Evolutionary conservation across 2,329 filamentous ascomycete genomes (phyloP), one percentile per base, ranked within the genome.

Genomic region (Colletotrichum costaricense): DNA sequence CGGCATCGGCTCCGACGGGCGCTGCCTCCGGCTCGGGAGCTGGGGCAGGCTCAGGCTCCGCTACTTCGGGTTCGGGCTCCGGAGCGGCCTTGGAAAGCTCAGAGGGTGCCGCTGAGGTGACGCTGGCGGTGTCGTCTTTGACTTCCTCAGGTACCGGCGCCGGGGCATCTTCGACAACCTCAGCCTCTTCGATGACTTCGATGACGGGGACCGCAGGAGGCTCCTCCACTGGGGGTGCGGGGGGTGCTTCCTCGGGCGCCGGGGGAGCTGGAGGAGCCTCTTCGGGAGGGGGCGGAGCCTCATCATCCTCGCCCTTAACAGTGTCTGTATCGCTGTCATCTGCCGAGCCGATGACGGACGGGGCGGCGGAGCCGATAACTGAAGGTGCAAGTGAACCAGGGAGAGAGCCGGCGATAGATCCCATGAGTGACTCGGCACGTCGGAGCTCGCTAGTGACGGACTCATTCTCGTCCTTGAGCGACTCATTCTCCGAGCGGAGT

Each of bases 381-480:
- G 62, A 71, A 16, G 68, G n/a, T 0, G 64, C 69, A 0, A 58
- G 16, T 3, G 68, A 70, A 8, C 62, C 62, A 0, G 67, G 59
- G 5, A 60, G 19, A 1, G 70, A 73, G 22, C 66, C 59, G 16
- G 66, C 60, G 22, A 68, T 35, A 12, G 70, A 73, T 9, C 70
- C 70, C 52, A 73, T 65, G 26, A 73, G 59, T 12, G 70, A 73
- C 70, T 73, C 70, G 11, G 70, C 66, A 8, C 70, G 70, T 12
- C 67, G 38, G 33, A 73, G 70, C 30, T 73, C 70, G 35, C 70
- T 73, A 4, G 66, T 72, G 52, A 75, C 72, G 5, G 71, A 67
- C 12, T 74, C 67, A 24, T 74, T 72, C 24, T 75, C 74, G 4
- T 75, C 74, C 54, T 54, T 74, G 26, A 75, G 72, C 11, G 67